A percentile compares a stretch with the other conserved stretches of the same genome.
These are phyloP conservation scores for Micractinium sp. DNA, from an alignment of 139 green algal genomes.

Conservation along the genomic window DNA sequence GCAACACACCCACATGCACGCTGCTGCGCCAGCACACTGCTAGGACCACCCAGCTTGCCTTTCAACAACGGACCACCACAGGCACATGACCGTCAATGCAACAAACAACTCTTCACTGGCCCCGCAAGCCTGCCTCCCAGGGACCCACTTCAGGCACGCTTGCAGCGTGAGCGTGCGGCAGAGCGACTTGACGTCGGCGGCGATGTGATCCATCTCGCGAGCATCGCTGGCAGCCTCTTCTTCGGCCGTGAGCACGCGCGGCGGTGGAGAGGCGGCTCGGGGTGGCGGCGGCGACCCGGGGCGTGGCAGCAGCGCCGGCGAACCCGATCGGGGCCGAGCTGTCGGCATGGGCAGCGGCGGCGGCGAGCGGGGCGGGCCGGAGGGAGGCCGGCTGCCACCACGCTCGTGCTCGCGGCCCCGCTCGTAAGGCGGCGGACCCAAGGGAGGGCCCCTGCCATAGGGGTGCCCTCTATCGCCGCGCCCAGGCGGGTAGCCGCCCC, in stretches of 20 bases:
- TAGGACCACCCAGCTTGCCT: too few relatives aligned
- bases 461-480: background rate
- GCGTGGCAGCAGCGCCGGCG: background rate
- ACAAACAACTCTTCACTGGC: background rate
- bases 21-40: background rate
- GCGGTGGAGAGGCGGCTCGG: too few relatives aligned
- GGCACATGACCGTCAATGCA: background rate
- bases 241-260: background rate
- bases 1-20: background rate
- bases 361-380: background rate
- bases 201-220: slow-evolving; percentile 14
- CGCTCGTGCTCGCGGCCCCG: background rate
- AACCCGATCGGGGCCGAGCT: background rate
- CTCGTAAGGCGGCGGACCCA: too few relatives aligned
- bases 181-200: slow-evolving; percentile 2
- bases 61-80: too few relatives aligned
- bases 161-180: slow-evolving; percentile 19
- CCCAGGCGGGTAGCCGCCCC: background rate
- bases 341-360: background rate
- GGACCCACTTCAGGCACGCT: slow-evolving; percentile 23
- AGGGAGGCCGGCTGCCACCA: background rate
- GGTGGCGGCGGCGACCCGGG: background rate
- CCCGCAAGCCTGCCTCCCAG: background rate
- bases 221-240: slow-evolving; percentile 12
- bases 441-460: too few relatives aligned